These are phyloP conservation scores for Fusarium xyrophilum DNA, from an alignment of 2,329 filamentous ascomycete species.

Conservation along the genomic window DNA sequence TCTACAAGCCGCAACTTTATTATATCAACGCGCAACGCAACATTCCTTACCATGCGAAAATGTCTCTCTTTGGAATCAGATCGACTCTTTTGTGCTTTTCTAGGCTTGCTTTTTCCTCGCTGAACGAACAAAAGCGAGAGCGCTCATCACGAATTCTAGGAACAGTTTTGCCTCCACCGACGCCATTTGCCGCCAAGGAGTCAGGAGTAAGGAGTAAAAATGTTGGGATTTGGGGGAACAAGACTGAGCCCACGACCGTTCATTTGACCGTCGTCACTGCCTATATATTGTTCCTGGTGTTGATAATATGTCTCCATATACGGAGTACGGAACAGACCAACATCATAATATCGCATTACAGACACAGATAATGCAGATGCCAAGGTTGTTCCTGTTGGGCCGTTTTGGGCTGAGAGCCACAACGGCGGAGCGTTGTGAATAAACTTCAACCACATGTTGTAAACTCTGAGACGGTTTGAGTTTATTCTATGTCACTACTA, in stretches of 20 bases:
- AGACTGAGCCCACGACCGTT: not conserved
- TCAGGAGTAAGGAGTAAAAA: not conserved
- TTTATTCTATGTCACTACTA: not conserved
- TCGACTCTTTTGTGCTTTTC: conserved; percentile 4
- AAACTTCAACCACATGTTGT: not conserved
- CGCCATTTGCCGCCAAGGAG: not conserved
- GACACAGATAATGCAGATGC: not conserved
- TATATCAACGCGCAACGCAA: conserved; percentile 8
- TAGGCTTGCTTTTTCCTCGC: not conserved
- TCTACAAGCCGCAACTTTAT: conserved; percentile 25
- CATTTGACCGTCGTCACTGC: not conserved
- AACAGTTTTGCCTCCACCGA: not conserved
- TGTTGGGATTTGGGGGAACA: not conserved
- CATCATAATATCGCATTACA: not conserved
- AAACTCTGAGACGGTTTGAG: not conserved
- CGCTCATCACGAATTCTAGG: conserved; percentile 3
- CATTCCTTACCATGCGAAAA: conserved; percentile 28
- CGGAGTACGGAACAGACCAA: not conserved
- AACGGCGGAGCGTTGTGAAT: not conserved
- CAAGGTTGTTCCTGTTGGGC: not conserved
- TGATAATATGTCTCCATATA: not conserved
- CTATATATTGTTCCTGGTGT: not conserved
- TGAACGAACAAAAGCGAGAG: not conserved
- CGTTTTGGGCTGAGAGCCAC: not conserved
- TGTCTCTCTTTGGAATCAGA: not conserved